phyloP scores from a whole-genome alignment of 2,329 filamentous ascomycete species.

The Colletotrichum plurivorum region DNA sequence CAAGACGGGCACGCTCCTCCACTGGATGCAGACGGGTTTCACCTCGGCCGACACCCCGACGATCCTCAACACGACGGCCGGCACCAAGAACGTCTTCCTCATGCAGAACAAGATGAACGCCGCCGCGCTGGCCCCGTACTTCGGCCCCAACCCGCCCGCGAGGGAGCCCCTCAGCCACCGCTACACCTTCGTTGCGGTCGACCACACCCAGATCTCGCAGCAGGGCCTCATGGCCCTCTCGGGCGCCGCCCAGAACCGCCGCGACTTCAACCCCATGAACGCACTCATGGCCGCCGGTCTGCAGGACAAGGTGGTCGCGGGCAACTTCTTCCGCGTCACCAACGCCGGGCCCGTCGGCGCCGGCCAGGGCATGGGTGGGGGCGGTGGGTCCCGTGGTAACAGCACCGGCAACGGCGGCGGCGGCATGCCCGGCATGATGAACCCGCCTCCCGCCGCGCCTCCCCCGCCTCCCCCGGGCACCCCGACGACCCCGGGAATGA shows the following conservation, averaged over 20 bases:
- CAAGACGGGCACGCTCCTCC: conserved; percentile 57
- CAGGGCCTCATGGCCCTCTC: conserved; percentile 46
- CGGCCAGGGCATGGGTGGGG: conserved; percentile 22
- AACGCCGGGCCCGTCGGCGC: conserved; percentile 47
- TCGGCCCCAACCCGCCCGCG: conserved; percentile 56
- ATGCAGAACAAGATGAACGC: conserved; percentile 47
- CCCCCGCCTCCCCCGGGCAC: neutral
- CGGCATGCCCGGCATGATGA: neutral
- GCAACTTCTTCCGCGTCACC: conserved; percentile 56
- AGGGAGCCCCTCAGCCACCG: conserved; percentile 54
- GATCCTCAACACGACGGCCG: conserved; percentile 47
- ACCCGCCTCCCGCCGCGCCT: conserved; percentile 1
- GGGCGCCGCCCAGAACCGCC: conserved; percentile 47
- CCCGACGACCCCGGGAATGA: conserved; percentile 25
- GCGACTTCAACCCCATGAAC: conserved; percentile 50
- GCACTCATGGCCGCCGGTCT: conserved; percentile 51
- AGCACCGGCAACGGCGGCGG: conserved; percentile 15
- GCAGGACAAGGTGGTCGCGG: conserved; percentile 50
- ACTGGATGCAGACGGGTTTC: conserved; percentile 62
- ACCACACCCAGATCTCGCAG: conserved; percentile 49
- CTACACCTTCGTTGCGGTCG: conserved; percentile 57
- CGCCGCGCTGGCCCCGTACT: conserved; percentile 47
- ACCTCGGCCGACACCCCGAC: conserved; percentile 45
- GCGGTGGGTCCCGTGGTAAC: conserved; percentile 21
- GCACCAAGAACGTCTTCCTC: conserved; percentile 47